Conservation (phyloP, 352 stramenopile species). For the Phytopythium helicoides region DNA sequence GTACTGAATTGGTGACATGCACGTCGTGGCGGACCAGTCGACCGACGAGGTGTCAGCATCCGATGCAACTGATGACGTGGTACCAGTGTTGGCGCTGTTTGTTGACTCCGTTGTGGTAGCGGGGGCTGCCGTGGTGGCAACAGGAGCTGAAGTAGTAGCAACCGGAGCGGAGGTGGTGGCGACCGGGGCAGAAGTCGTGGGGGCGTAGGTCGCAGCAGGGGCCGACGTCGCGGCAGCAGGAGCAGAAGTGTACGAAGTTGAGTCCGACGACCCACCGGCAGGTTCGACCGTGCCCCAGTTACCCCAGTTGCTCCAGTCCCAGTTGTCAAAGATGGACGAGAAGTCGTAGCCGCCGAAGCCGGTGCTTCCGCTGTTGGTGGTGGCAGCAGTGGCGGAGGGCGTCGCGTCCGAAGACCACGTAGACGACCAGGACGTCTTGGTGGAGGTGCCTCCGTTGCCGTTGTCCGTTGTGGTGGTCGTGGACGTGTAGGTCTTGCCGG, state of each 20-base stretch:
- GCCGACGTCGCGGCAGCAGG: conserved; percentile 6
- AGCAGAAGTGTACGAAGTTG: conserved; percentile 4
- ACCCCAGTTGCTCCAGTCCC: neutral
- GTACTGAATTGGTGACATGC: too few species aligned
- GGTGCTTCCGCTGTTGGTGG: neutral
- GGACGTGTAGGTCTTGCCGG: conserved; percentile 16
- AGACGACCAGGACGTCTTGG: conserved; percentile 10
- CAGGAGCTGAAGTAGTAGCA: conserved; percentile 7
- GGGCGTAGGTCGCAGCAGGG: conserved; percentile 4
- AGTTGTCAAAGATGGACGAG: conserved; percentile 15
- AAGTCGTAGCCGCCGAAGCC: too few species aligned
- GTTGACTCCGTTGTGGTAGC: conserved; percentile 8
- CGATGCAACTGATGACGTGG: too few species aligned
- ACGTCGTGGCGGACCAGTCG: too few species aligned
- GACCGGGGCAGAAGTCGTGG: too few species aligned
- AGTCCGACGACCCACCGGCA: conserved; percentile 10
- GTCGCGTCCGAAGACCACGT: conserved; percentile 25
- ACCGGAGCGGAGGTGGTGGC: too few species aligned
- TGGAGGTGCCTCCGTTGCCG: conserved; percentile 14
- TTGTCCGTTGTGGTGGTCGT: conserved; percentile 12
- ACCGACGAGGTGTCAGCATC: too few species aligned
- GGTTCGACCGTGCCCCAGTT: conserved; percentile 18
- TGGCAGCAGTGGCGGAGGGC: neutral
- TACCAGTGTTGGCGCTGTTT: too few species aligned
- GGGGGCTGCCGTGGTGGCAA: conserved; percentile 2